Evolutionary conservation across 164 flowering plant genomes (phyloP), one percentile per base, ranked within the genome.

Genomic region (Annona cherimola): DNA sequence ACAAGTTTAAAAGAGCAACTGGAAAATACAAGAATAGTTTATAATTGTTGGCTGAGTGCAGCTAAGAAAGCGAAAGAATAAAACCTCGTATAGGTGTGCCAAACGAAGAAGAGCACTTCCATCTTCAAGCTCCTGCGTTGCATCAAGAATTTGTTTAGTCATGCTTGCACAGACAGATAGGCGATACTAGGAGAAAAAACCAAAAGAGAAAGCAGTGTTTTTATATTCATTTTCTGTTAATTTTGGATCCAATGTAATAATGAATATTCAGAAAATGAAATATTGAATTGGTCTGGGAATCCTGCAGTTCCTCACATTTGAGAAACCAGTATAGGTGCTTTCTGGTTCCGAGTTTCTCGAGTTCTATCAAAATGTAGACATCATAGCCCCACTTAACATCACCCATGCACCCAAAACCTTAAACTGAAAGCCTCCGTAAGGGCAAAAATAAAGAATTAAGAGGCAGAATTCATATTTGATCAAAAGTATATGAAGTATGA

Each of bases 31-130:
- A 50, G 14, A 50, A 16, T 16, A 50, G 57, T 50, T 50, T 50
- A 11, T 50, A 7, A 50, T 7, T 2, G 57, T 50, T 50, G 14
- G 57, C 9, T 50, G 11, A 50, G 57, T 40, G 18, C 39, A 55
- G 8, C 1, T 8, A 16, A 50, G 57, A 71, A 69, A 26, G 43
- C 2, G 59, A 50, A 5, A 39, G 57, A 55, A 18, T 18, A 35
- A 18, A 54, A 94, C 99, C 99, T 96, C 95, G 57, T 83, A 96
- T 74, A 96, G 69, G 83, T 96, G 98, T 9, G 99, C 99, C 69
- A 96, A 78, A 41, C 98, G 95, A 62, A 96, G 87, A 54, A 96
- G 96, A 63, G 88, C 86, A 68, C 84, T 86, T 74, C 97, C 94
- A 83, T 84, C 86, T 63, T 87, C 86, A 73, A 93, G 91, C 74